A percentile compares a stretch with the other conserved stretches of the same genome.
Conservation (phyloP, 345 rosid species). For the Corchorus capsularis region DNA sequence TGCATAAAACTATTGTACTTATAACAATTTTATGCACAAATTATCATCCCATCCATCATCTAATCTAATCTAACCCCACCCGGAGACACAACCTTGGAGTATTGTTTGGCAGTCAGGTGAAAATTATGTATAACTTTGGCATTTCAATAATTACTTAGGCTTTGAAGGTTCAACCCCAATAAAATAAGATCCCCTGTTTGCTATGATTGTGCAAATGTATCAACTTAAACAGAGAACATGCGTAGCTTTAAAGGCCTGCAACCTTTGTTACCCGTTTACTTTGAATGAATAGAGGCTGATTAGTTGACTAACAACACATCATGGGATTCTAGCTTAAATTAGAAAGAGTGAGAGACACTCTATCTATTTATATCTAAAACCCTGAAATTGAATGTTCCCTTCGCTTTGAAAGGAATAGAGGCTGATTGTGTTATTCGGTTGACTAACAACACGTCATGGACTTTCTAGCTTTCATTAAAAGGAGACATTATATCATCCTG, state of each 20-base stretch:
- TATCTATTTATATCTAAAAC: not conserved
- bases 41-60: no score
- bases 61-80: no score
- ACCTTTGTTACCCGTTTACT: no score
- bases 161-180: slow-evolving; percentile 2
- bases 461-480: not conserved
- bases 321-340: no score
- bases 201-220: slow-evolving; percentile 12
- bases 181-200: slow-evolving; percentile 11
- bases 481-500: not conserved
- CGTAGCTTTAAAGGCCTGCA: not conserved
- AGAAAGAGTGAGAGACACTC: no score
- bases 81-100: no score
- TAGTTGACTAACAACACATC: not conserved
- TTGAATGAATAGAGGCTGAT: not conserved
- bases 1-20: no score
- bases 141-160: not conserved
- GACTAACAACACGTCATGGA: not conserved
- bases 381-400: not conserved
- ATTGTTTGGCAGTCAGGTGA: no score
- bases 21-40: no score
- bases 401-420: not conserved
- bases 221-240: not conserved
- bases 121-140: not conserved
- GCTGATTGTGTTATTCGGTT: not conserved